phyloP scores from a whole-genome alignment of 139 green algal genomes.

The Limnomonas spitsbergensis region DNA sequence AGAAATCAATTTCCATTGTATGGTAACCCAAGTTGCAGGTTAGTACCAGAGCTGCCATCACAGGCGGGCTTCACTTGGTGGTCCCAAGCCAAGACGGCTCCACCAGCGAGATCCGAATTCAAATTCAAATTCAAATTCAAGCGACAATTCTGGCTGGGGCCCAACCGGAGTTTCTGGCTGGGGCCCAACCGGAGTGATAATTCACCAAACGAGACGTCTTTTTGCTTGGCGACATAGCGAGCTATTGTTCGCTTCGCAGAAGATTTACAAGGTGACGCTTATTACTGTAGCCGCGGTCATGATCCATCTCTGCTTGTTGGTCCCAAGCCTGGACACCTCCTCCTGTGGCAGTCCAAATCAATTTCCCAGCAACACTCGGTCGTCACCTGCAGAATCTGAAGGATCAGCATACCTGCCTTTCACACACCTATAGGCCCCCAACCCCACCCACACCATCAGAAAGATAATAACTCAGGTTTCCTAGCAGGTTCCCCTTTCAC shows the following conservation, averaged over 20 bases:
- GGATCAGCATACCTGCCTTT: not conserved
- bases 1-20: not conserved
- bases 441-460: not conserved
- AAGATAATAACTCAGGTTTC: slow-evolving; percentile 6
- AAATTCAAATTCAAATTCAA: no score
- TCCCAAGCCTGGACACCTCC: slow-evolving; percentile 26
- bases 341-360: not conserved
- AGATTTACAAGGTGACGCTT: no score
- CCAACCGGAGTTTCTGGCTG: no score
- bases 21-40: not conserved
- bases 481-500: no score
- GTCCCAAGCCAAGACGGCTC: not conserved
- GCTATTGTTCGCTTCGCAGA: no score
- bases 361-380: not conserved
- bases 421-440: not conserved
- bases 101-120: no score
- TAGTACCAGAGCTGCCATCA: not conserved
- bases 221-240: no score
- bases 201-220: no score
- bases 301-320: slow-evolving; percentile 47
- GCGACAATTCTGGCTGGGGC: no score
- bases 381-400: not conserved
- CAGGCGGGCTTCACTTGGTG: not conserved
- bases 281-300: not conserved
- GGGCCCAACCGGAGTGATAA: no score